Base-by-base conservation (phyloP, 345 rosid genomes). In the Draba incana region DNA sequence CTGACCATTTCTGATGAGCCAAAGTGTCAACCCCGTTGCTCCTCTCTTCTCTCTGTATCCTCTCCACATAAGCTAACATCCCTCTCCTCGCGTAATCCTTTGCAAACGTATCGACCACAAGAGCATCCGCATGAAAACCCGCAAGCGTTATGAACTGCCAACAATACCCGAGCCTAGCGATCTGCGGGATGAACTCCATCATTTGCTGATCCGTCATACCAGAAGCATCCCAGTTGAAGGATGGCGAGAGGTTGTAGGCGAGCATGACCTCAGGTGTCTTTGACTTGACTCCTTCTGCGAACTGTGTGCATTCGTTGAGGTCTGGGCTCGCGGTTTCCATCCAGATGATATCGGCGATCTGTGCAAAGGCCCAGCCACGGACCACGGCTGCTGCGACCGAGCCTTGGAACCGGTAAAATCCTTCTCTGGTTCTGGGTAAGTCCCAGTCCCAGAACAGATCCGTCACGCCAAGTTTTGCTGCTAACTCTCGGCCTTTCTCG, bases 401-500 rank as follows among this genome's bases (percentile, higher is more conserved):
- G 39, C 99, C 98, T 68, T 86, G 80, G 75, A 92, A 95, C 69
- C 99, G 74, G 59, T 95, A 92, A 68, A 95, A 92, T 42, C 99
- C 98, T 85, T 95, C 98, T 49, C 97, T 83, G 63, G 97, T 88
- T 77, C 99, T 78, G 0, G 99, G 90, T 73, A 95, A 75, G 80
- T 89, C 97, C 96, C 98, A 88, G 83, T 95, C 97, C 98, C 97
- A 95, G 81, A 88, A 95, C n/a, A 95, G 83, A 72, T 89, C 84
- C 2, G 79, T 77, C 27, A 88, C 74, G 10, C 97, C 98, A 33
- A 92, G 48, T 75, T 83, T 82, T 23, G 81, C 84, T 5, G 99
- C 89, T 39, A 89, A 43, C 78, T 85, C 97, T 2, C 89, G 71
- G 10, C 82, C 90, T 79, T 85, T 80, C 69, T 92, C 96, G 25